Evolutionary conservation across 2,329 filamentous ascomycete species (phyloP).

Genomic region (Penicillium aurantiogriseum): DNA sequence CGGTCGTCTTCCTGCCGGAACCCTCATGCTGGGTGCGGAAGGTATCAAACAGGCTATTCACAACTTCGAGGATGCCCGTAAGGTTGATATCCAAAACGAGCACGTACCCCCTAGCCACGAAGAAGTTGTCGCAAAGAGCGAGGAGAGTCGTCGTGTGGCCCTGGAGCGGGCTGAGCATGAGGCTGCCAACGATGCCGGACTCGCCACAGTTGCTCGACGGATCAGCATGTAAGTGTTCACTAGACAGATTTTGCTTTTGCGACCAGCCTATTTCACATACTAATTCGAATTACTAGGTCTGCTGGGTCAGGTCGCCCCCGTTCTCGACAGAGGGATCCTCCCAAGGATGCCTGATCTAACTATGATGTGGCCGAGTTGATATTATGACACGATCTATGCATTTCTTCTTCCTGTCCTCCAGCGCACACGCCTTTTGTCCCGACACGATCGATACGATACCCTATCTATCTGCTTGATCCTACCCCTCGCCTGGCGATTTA

Average conservation of each 20-base stretch:
- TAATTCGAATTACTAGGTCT: constrained; percentile 30
- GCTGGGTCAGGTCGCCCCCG: constrained; percentile 37
- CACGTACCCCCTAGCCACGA: constrained; percentile 87
- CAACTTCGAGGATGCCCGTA: constrained; percentile 93
- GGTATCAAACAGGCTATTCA: constrained; percentile 98
- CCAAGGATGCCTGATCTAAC: constrained; percentile 28
- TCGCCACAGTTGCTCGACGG: constrained; percentile 82
- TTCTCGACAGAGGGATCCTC: constrained; percentile 34
- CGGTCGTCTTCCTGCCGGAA: constrained; percentile 87
- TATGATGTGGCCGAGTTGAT: constrained; percentile 20
- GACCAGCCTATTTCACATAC: not conserved
- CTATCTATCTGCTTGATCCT: constrained; percentile 26
- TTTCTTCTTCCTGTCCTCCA: constrained; percentile 25
- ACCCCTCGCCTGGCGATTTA: constrained; percentile 13
- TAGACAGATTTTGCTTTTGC: not conserved
- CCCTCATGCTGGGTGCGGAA: constrained; percentile 95
- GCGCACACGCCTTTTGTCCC: constrained; percentile 22
- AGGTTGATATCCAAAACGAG: constrained; percentile 97
- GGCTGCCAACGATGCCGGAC: constrained; percentile 84
- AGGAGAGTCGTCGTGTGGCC: constrained; percentile 77
- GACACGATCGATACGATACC: constrained; percentile 29
- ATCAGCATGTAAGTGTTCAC: constrained; percentile 82
- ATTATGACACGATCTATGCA: constrained; percentile 29
- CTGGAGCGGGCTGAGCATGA: constrained; percentile 82
- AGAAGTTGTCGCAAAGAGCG: constrained; percentile 79